Evolutionary conservation across 805 yeast species (phyloP).

Genomic region (Candida tibetensis): DNA sequence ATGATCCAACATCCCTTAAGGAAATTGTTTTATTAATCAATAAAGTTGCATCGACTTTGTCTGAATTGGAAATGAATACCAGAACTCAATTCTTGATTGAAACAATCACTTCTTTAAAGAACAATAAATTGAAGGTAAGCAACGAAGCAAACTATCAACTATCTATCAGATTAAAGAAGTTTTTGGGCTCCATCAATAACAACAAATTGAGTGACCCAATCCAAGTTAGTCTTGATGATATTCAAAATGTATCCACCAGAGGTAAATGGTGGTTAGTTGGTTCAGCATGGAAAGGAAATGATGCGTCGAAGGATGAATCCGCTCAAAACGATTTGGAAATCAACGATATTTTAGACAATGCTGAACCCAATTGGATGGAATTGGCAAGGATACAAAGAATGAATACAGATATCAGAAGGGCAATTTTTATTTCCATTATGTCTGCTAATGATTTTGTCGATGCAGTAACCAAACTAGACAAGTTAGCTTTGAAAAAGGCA

Average conservation of each 20-base stretch:
- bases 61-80: conserved; percentile 41
- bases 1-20: conserved; percentile 83
- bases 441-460: conserved; percentile 91
- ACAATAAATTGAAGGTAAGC: conserved; percentile 65
- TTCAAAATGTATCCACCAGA: conserved; percentile 65
- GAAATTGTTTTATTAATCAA: conserved; percentile 68
- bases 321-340: conserved; percentile 44
- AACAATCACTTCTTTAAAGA: conserved; percentile 79
- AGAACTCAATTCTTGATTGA: conserved; percentile 84
- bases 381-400: conserved; percentile 83
- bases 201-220: conserved; percentile 65
- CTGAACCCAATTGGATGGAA: conserved; percentile 85
- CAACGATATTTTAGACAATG: conserved; percentile 60
- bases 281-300: conserved; percentile 86
- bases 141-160: conserved; percentile 55
- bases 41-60: conserved; percentile 38
- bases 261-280: conserved; percentile 99
- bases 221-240: conserved; percentile 80
- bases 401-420: conserved; percentile 94
- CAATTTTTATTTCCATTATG: conserved; percentile 91
- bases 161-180: conserved; percentile 59
- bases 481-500: conserved; percentile 68
- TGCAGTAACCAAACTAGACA: conserved; percentile 78
- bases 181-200: conserved; percentile 50
- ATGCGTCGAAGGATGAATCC: conserved; percentile 14